Percentiles rank a stretch among this genome's conserved stretches.
Conservation (phyloP, 345 rosid genomes). For the Eucalyptus cladocalyx region DNA sequence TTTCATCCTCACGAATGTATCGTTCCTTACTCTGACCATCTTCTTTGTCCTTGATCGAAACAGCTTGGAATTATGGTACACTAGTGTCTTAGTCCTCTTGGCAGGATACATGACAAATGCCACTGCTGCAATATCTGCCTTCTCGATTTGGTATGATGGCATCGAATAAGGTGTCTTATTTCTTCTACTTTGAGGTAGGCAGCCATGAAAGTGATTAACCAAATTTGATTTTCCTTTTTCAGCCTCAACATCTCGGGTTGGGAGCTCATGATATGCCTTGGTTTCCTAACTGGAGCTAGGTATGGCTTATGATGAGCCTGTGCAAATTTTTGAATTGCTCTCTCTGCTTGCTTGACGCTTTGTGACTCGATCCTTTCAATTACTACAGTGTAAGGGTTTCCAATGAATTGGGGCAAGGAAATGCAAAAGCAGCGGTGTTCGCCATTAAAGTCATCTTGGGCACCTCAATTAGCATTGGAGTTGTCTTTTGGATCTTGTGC, state of each 20-base stretch:
- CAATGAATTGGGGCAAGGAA: conserved; percentile 48
- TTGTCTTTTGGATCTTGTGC: conserved; percentile 19
- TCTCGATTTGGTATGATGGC: conserved; percentile 67
- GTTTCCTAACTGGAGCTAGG: conserved; percentile 50
- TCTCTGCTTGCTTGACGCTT: not conserved
- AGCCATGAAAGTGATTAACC: not conserved
- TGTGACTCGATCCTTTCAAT: not conserved
- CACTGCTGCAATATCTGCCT: conserved; percentile 45
- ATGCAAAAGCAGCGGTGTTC: conserved; percentile 31
- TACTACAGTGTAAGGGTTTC: conserved; percentile 35
- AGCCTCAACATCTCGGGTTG: conserved; percentile 29
- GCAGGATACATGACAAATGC: conserved; percentile 31
- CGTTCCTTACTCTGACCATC: not conserved
- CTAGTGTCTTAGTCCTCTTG: conserved; percentile 7
- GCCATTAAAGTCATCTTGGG: conserved; percentile 24
- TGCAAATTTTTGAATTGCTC: not conserved
- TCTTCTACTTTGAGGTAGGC: not conserved
- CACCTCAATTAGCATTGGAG: conserved; percentile 23
- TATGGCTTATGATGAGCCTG: not conserved
- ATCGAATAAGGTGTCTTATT: not conserved
- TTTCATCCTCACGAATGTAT: not conserved
- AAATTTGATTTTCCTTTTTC: not conserved
- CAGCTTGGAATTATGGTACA: conserved; percentile 31
- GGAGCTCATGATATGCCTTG: conserved; percentile 45
- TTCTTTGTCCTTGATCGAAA: not conserved